phyloP scores from a whole-genome alignment of 1,284 basidiomycete species.

The Trichosporon sp. region DNA sequence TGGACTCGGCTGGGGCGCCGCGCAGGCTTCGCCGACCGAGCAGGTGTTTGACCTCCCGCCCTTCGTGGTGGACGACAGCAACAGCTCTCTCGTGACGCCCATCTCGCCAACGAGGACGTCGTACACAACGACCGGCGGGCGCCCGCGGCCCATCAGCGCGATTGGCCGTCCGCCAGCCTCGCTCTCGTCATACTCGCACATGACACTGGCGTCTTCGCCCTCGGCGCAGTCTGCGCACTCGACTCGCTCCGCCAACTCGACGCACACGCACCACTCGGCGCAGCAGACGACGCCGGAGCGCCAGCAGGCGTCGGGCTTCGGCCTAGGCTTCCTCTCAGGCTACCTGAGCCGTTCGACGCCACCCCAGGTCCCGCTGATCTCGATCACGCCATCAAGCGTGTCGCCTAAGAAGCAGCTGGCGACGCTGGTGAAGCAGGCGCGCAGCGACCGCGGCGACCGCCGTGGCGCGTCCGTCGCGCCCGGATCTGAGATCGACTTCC shows the following conservation, averaged over 20 bases:
- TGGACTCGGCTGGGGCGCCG: slow-evolving; percentile 3
- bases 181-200: neutral
- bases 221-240: too few relatives aligned
- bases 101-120: slow-evolving; percentile 8
- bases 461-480: slow-evolving; percentile 5
- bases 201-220: neutral
- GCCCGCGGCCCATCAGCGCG: neutral
- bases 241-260: neutral
- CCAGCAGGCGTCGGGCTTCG: slow-evolving; percentile 8
- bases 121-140: neutral
- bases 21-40: slow-evolving; percentile 1
- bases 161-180: neutral
- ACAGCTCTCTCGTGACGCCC: slow-evolving; percentile 14
- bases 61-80: slow-evolving; percentile 19
- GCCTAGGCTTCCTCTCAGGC: slow-evolving; percentile 19
- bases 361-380: slow-evolving; percentile 11
- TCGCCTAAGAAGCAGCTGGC: slow-evolving; percentile 13
- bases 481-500: slow-evolving; percentile 22
- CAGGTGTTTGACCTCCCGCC: slow-evolving; percentile 19
- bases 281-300: slow-evolving; percentile 13
- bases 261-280: neutral
- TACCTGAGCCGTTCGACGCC: slow-evolving; percentile 16
- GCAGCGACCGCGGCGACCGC: slow-evolving; percentile 10
- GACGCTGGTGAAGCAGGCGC: slow-evolving; percentile 9
- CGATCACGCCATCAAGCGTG: slow-evolving; percentile 16